Evolutionary conservation across 2,329 filamentous ascomycete species (phyloP).

Genomic region (Cordyceps militaris): DNA sequence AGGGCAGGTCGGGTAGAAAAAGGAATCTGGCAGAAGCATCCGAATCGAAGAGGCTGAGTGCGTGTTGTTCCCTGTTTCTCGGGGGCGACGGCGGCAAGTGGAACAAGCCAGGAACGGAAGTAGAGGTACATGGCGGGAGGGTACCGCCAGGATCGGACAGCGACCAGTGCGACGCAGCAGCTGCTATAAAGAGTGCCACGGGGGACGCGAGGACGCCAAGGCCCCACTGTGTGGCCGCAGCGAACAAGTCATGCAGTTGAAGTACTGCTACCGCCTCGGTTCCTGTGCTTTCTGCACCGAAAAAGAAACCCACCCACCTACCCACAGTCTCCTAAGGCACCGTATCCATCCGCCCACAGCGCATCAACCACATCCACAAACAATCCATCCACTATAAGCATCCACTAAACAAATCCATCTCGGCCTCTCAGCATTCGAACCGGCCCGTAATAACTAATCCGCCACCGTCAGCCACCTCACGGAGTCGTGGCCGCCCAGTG

Average conservation of each 20-base stretch:
- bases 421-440: not conserved
- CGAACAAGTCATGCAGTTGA: not conserved
- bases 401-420: not conserved
- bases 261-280: not conserved
- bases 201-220: not conserved
- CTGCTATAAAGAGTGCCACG: not conserved
- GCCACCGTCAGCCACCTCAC: not conserved
- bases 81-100: slow-evolving; percentile 7
- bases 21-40: slow-evolving; percentile 8
- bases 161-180: not conserved
- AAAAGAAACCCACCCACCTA: not conserved
- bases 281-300: not conserved
- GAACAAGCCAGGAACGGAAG: not conserved
- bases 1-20: not conserved
- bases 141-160: not conserved
- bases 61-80: slow-evolving; percentile 1
- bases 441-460: too few relatives aligned
- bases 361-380: not conserved
- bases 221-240: not conserved
- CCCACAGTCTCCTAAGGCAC: not conserved
- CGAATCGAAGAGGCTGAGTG: not conserved
- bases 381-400: not conserved
- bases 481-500: not conserved
- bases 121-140: not conserved
- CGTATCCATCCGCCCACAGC: too few relatives aligned